Evolutionary conservation across 176 grass and related monocot species (phyloP).

Genomic region (Typha latifolia): DNA sequence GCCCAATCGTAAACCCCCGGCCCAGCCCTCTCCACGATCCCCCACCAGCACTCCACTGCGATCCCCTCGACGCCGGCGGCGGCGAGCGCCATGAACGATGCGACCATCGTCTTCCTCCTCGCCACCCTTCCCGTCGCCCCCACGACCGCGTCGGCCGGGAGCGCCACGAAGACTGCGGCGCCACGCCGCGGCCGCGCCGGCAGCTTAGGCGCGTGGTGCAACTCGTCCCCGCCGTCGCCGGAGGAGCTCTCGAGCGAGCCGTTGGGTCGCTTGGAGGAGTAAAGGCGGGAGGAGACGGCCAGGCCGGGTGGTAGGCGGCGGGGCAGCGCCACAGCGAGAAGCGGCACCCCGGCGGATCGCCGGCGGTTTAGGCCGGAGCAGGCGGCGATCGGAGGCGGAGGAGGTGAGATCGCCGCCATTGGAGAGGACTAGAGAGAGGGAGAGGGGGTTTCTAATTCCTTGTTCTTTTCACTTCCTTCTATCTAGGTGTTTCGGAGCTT

Average conservation of each 20-base stretch:
- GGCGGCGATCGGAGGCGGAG: slow-evolving; percentile 15
- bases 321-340: not conserved
- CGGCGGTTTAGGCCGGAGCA: slow-evolving; percentile 11
- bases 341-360: slow-evolving; percentile 3
- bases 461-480: not conserved
- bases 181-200: slow-evolving; percentile 20
- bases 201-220: slow-evolving; percentile 32
- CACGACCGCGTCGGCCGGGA: slow-evolving; percentile 56
- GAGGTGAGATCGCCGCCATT: slow-evolving; percentile 44
- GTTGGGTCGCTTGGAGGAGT: slow-evolving; percentile 13
- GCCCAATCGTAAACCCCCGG: slow-evolving; percentile 57
- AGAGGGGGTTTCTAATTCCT: not conserved
- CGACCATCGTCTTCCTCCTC: slow-evolving; percentile 44
- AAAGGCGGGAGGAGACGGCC: slow-evolving; percentile 17
- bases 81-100: slow-evolving; percentile 53
- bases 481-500: not conserved
- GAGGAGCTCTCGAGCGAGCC: slow-evolving; percentile 10
- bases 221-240: slow-evolving; percentile 34
- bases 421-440: not conserved
- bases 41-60: slow-evolving; percentile 64
- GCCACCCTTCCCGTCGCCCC: slow-evolving; percentile 34
- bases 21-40: slow-evolving; percentile 45
- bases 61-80: slow-evolving; percentile 48
- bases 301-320: slow-evolving; percentile 9
- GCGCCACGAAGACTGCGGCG: slow-evolving; percentile 48